Evolutionary conservation across 2,329 filamentous ascomycete species (phyloP).

Genomic region (Penicillium sp.): DNA sequence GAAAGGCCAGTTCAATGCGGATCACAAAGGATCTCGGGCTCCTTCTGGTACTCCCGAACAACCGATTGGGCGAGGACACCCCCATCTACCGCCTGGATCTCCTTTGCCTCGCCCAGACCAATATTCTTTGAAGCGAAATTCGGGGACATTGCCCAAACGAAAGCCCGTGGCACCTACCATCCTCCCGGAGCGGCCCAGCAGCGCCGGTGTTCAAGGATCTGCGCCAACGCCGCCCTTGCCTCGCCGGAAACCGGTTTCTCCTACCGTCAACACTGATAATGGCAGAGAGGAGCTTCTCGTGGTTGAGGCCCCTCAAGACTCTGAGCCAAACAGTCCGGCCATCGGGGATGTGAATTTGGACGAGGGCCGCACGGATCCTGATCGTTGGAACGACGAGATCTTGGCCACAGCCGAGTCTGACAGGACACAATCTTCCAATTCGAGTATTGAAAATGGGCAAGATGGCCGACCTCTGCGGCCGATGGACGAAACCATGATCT

Average conservation of each 20-base stretch:
- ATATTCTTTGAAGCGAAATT: constrained; percentile 51
- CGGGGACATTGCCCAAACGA: constrained; percentile 57
- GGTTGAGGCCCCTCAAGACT: constrained; percentile 60
- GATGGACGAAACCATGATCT: no score
- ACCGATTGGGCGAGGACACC: constrained; percentile 76
- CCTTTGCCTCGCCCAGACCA: constrained; percentile 67
- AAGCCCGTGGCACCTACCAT: constrained; percentile 53
- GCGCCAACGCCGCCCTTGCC: constrained; percentile 48
- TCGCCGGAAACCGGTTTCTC: constrained; percentile 37
- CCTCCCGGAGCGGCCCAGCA: constrained; percentile 28
- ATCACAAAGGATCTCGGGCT: constrained; percentile 35
- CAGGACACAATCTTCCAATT: no score
- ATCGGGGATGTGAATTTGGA: constrained; percentile 20
- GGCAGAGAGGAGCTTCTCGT: constrained; percentile 54
- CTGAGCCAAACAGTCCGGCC: constrained; percentile 43
- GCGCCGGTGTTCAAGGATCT: constrained; percentile 29
- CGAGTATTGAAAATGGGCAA: not conserved
- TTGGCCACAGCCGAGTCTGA: not conserved
- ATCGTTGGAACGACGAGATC: constrained; percentile 5
- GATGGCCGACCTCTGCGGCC: no score
- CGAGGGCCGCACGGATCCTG: constrained; percentile 3
- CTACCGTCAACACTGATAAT: constrained; percentile 30
- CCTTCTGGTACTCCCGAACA: constrained; percentile 49
- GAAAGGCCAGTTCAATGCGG: constrained; percentile 37
- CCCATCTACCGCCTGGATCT: constrained; percentile 71